phyloP scores from a whole-genome alignment of 768 basidiomycete genomes.

The Tremella fuciformis region DNA sequence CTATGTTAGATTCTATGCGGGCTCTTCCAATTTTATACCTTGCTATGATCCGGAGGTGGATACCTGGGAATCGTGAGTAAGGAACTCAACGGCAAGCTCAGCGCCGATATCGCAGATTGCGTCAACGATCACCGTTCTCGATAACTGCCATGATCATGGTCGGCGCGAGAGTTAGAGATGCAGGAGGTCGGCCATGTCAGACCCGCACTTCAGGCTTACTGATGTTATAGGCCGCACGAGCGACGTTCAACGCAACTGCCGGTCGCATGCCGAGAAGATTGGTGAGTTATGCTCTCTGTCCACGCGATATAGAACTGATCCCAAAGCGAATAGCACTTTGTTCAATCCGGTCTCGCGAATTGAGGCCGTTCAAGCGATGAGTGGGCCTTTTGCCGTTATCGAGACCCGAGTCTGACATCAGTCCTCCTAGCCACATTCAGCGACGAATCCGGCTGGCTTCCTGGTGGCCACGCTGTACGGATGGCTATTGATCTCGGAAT shows the following conservation, averaged over 20 bases:
- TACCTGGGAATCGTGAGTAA: constrained; percentile 66
- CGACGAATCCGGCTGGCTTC: constrained; percentile 84
- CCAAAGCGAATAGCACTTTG: constrained; percentile 66
- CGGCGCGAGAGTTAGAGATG: constrained; percentile 82
- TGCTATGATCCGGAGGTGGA: constrained; percentile 80
- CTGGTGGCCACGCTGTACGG: constrained; percentile 87
- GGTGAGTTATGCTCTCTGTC: constrained; percentile 10
- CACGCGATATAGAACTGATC: not conserved
- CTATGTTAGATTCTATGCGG: constrained; percentile 71
- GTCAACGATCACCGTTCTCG: constrained; percentile 86
- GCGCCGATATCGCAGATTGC: constrained; percentile 55
- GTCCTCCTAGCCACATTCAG: constrained; percentile 92
- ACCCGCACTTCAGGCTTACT: constrained; percentile 15
- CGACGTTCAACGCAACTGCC: constrained; percentile 67
- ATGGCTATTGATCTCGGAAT: constrained; percentile 94
- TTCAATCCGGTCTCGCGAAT: constrained; percentile 79
- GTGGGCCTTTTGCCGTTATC: constrained; percentile 56
- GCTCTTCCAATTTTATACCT: constrained; percentile 87
- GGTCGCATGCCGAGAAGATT: constrained; percentile 72
- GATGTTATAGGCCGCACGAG: constrained; percentile 63
- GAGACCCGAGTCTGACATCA: constrained; percentile 43
- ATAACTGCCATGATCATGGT: constrained; percentile 92
- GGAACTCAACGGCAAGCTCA: not conserved
- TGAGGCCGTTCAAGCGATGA: constrained; percentile 92
- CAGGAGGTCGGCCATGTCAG: constrained; percentile 64